These are phyloP conservation scores for Aphanomyces invadans DNA, from an alignment of 352 stramenopile genomes.

Conservation along the genomic window DNA sequence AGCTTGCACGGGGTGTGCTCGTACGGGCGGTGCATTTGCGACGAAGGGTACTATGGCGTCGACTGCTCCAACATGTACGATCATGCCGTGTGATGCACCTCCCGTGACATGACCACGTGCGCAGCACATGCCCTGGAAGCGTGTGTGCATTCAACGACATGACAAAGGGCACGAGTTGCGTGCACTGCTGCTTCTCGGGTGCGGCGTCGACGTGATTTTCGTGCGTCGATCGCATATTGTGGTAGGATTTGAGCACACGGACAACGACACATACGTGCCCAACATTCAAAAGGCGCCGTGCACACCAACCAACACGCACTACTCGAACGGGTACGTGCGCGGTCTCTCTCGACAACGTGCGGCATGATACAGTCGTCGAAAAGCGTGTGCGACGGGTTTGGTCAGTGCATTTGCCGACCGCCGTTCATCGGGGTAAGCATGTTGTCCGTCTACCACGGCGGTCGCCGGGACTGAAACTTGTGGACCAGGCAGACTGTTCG, in stretches of 20 bases:
- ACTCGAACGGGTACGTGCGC: slow-evolving; percentile 64
- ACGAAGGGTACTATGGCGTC: slow-evolving; percentile 93
- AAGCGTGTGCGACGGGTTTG: slow-evolving; percentile 93
- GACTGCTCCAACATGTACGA: slow-evolving; percentile 91
- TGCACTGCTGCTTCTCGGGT: slow-evolving; percentile 91
- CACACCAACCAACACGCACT: slow-evolving; percentile 66
- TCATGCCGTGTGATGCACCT: not conserved
- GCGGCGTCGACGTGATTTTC: too few species aligned
- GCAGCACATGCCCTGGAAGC: slow-evolving; percentile 81
- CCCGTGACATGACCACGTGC: not conserved
- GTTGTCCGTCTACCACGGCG: too few species aligned
- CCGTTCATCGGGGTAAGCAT: slow-evolving; percentile 84
- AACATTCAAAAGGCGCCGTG: slow-evolving; percentile 89
- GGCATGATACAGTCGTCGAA: not conserved
- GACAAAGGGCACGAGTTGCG: slow-evolving; percentile 77
- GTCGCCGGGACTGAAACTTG: too few species aligned
- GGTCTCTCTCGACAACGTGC: not conserved
- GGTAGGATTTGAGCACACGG: slow-evolving; percentile 62
- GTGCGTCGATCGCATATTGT: too few species aligned
- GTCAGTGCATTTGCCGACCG: slow-evolving; percentile 90
- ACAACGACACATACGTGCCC: slow-evolving; percentile 84
- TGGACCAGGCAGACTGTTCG: slow-evolving; percentile 73
- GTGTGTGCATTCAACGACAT: slow-evolving; percentile 90
- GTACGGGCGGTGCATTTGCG: slow-evolving; percentile 89
- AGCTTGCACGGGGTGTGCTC: slow-evolving; percentile 86